Evolutionary conservation across 2,329 filamentous ascomycete genomes (phyloP), one percentile per base, ranked within the genome.

Genomic region (Macroventuria anomochaeta): DNA sequence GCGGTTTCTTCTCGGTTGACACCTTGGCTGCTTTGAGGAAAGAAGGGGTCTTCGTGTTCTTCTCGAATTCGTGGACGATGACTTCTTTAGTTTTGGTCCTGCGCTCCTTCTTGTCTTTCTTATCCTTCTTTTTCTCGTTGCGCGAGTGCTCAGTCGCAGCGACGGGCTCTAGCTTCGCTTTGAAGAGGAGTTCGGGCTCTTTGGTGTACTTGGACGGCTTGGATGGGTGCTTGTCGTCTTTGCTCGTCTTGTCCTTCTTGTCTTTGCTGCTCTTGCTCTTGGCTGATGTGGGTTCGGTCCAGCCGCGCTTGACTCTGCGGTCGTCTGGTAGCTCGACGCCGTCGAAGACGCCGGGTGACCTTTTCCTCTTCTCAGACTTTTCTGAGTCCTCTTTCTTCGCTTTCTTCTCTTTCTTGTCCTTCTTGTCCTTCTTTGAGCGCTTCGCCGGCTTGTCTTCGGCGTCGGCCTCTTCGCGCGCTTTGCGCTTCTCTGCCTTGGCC

Each of bases 1-100:
- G 80, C n/a, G 79, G 72, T 39, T 81, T 80, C 13, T 74, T 72
- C 8, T 73, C 74, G 2, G 76, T 75, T 1, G 77, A 72, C 5
- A 77, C 75, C 34, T 78, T 72, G 12, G 71, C 80, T 5, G 81
- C 79, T 71, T 90, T 91, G 53, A 97, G 75, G 70, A 96, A 97
- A 4, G 85, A 89, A 0, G 92, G 90, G 59, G 91, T 88, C 65
- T 91, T 93, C 31, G 85, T 86, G 7, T 89, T 92, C 71, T 91
- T 92, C 64, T 89, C 85, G 70, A 97, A 97, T 71, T 99, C 95
- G 74, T 97, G 93, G 3, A 97, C 83, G 3, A 91, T 79, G 1
- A 88, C 81, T 54, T 89, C 85, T 18, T 79, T 67, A 1, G 65
- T 62, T 36, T 62, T 69, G 3, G 67, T 81, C 38, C 82, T 81